phyloP scores from a whole-genome alignment of 768 basidiomycete species.

The Russula dissimulans region DNA sequence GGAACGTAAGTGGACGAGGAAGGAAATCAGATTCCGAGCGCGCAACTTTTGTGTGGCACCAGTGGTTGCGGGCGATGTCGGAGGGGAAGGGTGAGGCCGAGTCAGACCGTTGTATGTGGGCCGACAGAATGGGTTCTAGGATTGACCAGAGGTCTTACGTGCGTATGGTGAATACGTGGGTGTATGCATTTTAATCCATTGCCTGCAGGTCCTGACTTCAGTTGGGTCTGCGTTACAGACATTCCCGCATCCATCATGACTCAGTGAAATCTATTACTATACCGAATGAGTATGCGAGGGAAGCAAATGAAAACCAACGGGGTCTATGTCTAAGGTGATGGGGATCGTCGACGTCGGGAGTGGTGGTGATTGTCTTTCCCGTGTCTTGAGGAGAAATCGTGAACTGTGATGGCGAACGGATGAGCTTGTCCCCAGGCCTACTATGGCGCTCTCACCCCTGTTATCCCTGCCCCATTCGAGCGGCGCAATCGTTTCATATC shows the following conservation, averaged over 20 bases:
- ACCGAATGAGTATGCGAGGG: neutral
- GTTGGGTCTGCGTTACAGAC: conserved; percentile 31
- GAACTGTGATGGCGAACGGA: conserved; percentile 2
- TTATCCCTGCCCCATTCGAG: neutral
- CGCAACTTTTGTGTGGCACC: conserved; percentile 73
- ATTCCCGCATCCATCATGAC: conserved; percentile 35
- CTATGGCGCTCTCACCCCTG: neutral
- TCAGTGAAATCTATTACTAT: neutral
- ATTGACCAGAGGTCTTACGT: conserved; percentile 81
- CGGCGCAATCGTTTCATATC: neutral
- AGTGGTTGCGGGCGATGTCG: conserved; percentile 85
- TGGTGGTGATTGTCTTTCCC: neutral
- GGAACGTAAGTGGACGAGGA: no score
- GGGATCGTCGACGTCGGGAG: conserved; percentile 8
- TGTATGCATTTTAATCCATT: neutral
- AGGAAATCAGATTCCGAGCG: conserved; percentile 54
- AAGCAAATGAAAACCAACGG: neutral
- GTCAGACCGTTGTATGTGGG: conserved; percentile 42
- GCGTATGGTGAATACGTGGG: conserved; percentile 85
- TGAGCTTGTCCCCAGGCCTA: neutral
- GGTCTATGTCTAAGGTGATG: neutral
- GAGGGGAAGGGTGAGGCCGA: conserved; percentile 74
- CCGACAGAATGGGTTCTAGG: conserved; percentile 32
- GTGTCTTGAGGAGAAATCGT: conserved; percentile 17
- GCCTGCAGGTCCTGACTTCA: neutral